Evolutionary conservation across 1,284 basidiomycete genomes (phyloP), one percentile per base, ranked within the genome.

Genomic region (Lentinula novae-zelandiae): DNA sequence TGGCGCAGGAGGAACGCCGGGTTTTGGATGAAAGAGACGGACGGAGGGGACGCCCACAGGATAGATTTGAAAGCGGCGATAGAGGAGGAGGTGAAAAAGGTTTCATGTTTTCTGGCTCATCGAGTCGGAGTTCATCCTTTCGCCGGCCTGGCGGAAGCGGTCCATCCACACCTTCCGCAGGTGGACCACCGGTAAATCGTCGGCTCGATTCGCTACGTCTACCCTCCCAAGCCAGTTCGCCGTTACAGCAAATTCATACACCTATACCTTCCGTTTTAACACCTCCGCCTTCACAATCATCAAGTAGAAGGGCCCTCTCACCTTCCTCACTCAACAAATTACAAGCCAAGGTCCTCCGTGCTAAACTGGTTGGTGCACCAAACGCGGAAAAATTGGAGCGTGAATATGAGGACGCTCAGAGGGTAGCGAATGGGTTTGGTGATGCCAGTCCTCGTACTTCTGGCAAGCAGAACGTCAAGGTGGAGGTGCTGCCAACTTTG

Each of bases 221-320:
- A 44, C 80, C 82, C 3, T 84, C 83, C 12, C 82, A 83, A 65
- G 68, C 73, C 59, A 71, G 76, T 61, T 79, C 82, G 54, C 76
- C 82, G 36, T 66, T 86, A 42, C 68, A 78, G 62, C 84, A 86
- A 66, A 75, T 82, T 2, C 85, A 83, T 64, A 96, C 95, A 0
- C 93, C 95, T 1, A 88, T 97, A 53, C 95, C 95, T 0, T 88
- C 87, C 3, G 93, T 95, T 2, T 88, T 96, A 80, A 92, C 93
- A 0, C 95, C 94, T 0, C 80, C 86, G 9, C 15, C 40, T 15
- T 13, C 15, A 13, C 73, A 72, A 44, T 70, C 73, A 8, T 78
- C 72, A 42, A 64, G 70, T 17, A 77, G 17, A 10, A 42, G 85
- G 5, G 79, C 79, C 2, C 68, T 90, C 61, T 89, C 88, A 0